Evolutionary conservation across 2,329 filamentous ascomycete species (phyloP).

Genomic region (Aspergillus pseudotamarii): DNA sequence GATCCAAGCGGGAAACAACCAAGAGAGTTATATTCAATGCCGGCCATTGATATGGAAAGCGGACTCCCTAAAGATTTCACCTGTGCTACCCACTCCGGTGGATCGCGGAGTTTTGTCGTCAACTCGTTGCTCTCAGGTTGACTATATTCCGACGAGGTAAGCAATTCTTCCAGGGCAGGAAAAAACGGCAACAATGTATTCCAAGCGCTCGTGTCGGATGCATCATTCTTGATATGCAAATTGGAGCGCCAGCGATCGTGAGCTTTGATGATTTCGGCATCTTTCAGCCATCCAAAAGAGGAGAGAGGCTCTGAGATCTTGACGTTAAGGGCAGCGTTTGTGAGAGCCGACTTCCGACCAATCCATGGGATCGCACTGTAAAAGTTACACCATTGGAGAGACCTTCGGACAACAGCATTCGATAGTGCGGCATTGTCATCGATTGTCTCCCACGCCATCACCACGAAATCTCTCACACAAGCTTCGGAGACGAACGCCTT

Average conservation of each 20-base stretch:
- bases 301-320: constrained; percentile 44
- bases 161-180: constrained; percentile 28
- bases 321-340: constrained; percentile 36
- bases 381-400: constrained; percentile 51
- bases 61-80: constrained; percentile 38
- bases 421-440: constrained; percentile 41
- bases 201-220: constrained; percentile 27
- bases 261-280: constrained; percentile 46
- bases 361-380: constrained; percentile 52
- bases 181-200: constrained; percentile 30
- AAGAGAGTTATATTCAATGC: constrained; percentile 41
- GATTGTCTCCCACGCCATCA: constrained; percentile 51
- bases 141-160: constrained; percentile 29
- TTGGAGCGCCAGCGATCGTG: constrained; percentile 48
- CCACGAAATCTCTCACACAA: constrained; percentile 46
- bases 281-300: constrained; percentile 52
- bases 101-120: constrained; percentile 26
- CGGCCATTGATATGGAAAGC: constrained; percentile 41
- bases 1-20: constrained; percentile 54
- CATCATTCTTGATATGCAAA: constrained; percentile 22
- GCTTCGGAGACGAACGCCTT: constrained; percentile 51
- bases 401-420: constrained; percentile 48
- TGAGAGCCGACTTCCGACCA: constrained; percentile 40
- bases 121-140: constrained; percentile 10
- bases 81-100: constrained; percentile 37